Evolutionary conservation across 345 rosid species (phyloP).

Genomic region (Odontarrhena argentea): DNA sequence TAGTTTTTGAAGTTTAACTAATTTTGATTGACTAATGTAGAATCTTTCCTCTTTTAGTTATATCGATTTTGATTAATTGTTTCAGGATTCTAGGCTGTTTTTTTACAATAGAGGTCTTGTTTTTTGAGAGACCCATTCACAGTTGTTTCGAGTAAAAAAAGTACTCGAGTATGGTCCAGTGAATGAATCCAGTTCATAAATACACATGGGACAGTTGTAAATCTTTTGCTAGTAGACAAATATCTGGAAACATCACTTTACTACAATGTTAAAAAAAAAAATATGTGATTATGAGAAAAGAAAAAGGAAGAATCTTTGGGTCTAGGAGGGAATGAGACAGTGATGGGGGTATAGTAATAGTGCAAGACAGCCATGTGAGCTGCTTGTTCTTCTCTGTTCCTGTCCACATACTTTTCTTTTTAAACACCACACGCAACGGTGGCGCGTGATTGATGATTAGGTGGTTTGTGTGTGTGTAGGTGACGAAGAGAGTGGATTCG

Average conservation of each 20-base stretch:
- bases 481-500: slow-evolving; percentile 85
- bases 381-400: slow-evolving; percentile 27
- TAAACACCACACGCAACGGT: slow-evolving; percentile 18
- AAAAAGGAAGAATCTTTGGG: slow-evolving; percentile 21
- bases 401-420: slow-evolving; percentile 19
- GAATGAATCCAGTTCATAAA: slow-evolving; percentile 36
- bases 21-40: too few species aligned
- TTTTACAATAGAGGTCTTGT: not conserved
- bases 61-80: too few species aligned
- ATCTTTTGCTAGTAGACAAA: slow-evolving; percentile 13
- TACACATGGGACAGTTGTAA: slow-evolving; percentile 36
- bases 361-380: slow-evolving; percentile 43
- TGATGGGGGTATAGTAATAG: slow-evolving; percentile 26
- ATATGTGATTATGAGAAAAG: too few species aligned
- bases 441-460: not conserved
- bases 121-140: not conserved
- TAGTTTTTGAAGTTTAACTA: too few species aligned
- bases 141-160: slow-evolving; percentile 6
- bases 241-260: slow-evolving; percentile 26
- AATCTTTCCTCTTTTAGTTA: too few species aligned
- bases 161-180: slow-evolving; percentile 3
- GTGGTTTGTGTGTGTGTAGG: slow-evolving; percentile 42
- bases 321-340: slow-evolving; percentile 35
- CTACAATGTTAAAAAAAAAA: not conserved
- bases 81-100: too few species aligned